Conservation (phyloP, 331 rosid species). For the Phaseolus coccineus region DNA sequence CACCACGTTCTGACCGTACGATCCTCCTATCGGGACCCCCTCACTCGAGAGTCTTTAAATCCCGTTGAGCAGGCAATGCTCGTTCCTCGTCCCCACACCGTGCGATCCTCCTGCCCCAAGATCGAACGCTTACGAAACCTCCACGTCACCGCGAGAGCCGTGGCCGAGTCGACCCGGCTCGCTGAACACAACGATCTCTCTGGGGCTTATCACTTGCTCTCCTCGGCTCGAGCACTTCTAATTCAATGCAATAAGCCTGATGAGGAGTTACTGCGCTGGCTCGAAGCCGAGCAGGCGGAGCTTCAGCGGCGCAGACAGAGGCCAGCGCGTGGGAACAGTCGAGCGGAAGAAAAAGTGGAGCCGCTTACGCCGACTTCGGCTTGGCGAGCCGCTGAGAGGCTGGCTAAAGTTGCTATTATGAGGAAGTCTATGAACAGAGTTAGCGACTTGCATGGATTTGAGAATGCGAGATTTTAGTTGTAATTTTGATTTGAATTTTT, state of each 20-base stretch:
- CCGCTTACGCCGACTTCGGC: conserved; percentile 94
- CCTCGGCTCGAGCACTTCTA: conserved; percentile 81
- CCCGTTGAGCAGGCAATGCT: conserved; percentile 65
- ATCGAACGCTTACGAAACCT: conserved; percentile 70
- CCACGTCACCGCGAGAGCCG: conserved; percentile 78
- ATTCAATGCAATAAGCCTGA: conserved; percentile 60
- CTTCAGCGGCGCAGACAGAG: conserved; percentile 59
- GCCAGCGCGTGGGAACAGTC: neutral
- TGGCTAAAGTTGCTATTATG: conserved; percentile 95
- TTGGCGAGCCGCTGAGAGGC: conserved; percentile 94
- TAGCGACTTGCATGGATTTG: conserved; percentile 97
- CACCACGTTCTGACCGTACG: conserved; percentile 74
- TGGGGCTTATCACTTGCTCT: conserved; percentile 68
- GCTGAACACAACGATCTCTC: conserved; percentile 61
- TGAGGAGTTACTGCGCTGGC: conserved; percentile 62
- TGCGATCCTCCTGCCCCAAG: conserved; percentile 56
- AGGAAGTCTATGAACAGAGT: conserved; percentile 98
- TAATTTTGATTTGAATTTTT: neutral
- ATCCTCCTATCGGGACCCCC: conserved; percentile 63
- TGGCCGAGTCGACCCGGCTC: conserved; percentile 78
- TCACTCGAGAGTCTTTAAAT: conserved; percentile 55
- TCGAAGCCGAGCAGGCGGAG: conserved; percentile 76
- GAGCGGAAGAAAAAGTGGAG: conserved; percentile 70
- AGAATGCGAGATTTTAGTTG: conserved; percentile 94
- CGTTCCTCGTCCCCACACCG: conserved; percentile 73